A percentile compares a stretch with the other conserved stretches of the same genome.
Conservation (phyloP, 164 flowering plant genomes). For the Echeveria elegans region DNA sequence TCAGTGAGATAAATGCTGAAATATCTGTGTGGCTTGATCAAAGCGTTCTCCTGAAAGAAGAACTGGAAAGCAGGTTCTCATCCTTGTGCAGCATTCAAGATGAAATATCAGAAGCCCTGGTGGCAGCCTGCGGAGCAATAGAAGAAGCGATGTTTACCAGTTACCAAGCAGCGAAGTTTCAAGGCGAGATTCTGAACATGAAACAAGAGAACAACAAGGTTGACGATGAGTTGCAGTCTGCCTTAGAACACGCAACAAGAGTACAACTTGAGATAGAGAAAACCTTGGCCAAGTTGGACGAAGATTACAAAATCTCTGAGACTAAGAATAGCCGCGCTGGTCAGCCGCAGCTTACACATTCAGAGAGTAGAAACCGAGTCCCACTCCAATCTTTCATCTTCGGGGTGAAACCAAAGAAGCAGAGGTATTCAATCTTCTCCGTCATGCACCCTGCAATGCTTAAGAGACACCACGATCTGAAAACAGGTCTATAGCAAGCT, state of each 20-base stretch:
- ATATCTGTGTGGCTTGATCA: slow-evolving; percentile 56
- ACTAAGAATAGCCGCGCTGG: slow-evolving; percentile 17
- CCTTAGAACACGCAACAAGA: slow-evolving; percentile 42
- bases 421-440: slow-evolving; percentile 45
- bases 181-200: slow-evolving; percentile 87
- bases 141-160: slow-evolving; percentile 43
- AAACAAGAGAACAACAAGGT: slow-evolving; percentile 84
- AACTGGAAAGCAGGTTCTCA: slow-evolving; percentile 38
- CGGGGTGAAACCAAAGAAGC: slow-evolving; percentile 49
- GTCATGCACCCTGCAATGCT: slow-evolving; percentile 47
- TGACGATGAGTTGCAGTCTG: slow-evolving; percentile 67
- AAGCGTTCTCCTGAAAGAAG: slow-evolving; percentile 42
- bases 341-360: slow-evolving; percentile 14
- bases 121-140: slow-evolving; percentile 26
- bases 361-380: slow-evolving; percentile 27
- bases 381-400: slow-evolving; percentile 70
- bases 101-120: slow-evolving; percentile 44
- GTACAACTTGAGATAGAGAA: slow-evolving; percentile 51
- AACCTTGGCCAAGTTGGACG: slow-evolving; percentile 38
- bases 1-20: slow-evolving; percentile 56
- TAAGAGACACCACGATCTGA: slow-evolving; percentile 28
- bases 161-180: slow-evolving; percentile 77
- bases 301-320: slow-evolving; percentile 33
- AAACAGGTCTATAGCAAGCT: slow-evolving; percentile 10
- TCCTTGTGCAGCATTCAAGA: slow-evolving; percentile 54